Base-by-base conservation (phyloP, 257 asterid species). In the Schizonepeta tenuifolia region DNA sequence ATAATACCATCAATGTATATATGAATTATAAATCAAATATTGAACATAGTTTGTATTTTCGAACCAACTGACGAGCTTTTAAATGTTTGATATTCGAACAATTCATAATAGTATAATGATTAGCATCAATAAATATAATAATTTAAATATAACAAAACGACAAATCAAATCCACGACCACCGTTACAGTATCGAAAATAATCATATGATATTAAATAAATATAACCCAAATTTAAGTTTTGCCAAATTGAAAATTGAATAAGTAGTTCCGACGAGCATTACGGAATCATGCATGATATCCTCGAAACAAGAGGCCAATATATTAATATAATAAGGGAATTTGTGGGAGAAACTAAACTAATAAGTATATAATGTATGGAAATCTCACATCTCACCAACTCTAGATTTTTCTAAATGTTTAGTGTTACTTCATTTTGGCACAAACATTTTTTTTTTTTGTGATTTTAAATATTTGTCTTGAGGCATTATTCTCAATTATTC, bases 301-400 rank as follows among this genome's bases (percentile, higher is more conserved):
- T 57, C 58, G 49, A 58, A 51, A 35, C 75, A 55, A 33, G 11
- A 35, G 13, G 22, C 44, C 36, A 70, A 47, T n/a, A 28, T 17
- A 38, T 18, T 47, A 13, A 43, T 58, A 21, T 44, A 44, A 46
- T 59, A 21, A 10, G 33, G 13, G 36, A 47, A 18, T 20, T 71
- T 13, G 61, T 59, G 51, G 68, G 61, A 20, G 17, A 15, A 40
- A 38, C 17, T 15, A 69, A 67, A 17, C 0, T 38, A 38, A 8
- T 7, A 5, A 33, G 0, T 33, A 33, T 67, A 15, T 70, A 11
- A 38, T 55, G 53, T 8, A 28, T 59, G 61, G 50, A 24, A 49
- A 49, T 72, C 63, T 15, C 71, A 50, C 33, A 50, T 9, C 71
- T 44, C 22, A 72, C 77, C 70, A 72, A 71, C 76, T 61, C 10